Percentiles rank a stretch among this genome's conserved stretches.
These are phyloP conservation scores for Exophiala xenobiotica DNA, from an alignment of 2,329 filamentous ascomycete species.

Conservation along the genomic window DNA sequence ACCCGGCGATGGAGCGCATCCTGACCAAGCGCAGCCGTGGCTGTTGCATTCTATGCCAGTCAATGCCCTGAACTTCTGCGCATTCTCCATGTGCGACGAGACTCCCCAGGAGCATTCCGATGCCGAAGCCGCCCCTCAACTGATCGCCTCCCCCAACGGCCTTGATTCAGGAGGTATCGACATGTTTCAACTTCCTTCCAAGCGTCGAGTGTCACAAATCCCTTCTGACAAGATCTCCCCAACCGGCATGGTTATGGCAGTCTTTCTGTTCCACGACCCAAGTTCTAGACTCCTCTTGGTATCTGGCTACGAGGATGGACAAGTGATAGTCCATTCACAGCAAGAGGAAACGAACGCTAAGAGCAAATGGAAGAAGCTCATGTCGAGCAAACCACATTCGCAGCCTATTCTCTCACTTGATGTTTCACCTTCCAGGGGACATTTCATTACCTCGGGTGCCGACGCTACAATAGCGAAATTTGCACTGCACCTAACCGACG, in stretches of 20 bases:
- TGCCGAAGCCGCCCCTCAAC: slow-evolving; percentile 1
- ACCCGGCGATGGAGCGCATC: slow-evolving; percentile 63
- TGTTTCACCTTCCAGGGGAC: slow-evolving; percentile 49
- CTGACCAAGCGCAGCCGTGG: slow-evolving; percentile 66
- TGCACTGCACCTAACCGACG: slow-evolving; percentile 51
- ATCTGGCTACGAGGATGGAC: slow-evolving; percentile 83
- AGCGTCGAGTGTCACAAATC: slow-evolving; percentile 64
- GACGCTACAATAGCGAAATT: slow-evolving; percentile 79
- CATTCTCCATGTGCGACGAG: slow-evolving; percentile 65
- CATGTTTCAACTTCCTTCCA: slow-evolving; percentile 77
- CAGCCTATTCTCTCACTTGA: slow-evolving; percentile 80
- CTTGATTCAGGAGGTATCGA: slow-evolving; percentile 75
- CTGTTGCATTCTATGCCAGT: slow-evolving; percentile 79
- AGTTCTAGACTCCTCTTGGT: slow-evolving; percentile 47
- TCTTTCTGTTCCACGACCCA: slow-evolving; percentile 59
- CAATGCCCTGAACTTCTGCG: slow-evolving; percentile 94
- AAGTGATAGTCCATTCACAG: slow-evolving; percentile 61
- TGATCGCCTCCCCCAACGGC: slow-evolving; percentile 80
- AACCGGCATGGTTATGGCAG: slow-evolving; percentile 80
- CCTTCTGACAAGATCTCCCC: slow-evolving; percentile 45
- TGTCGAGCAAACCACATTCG: slow-evolving; percentile 66
- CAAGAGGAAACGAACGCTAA: slow-evolving; percentile 12
- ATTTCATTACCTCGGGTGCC: slow-evolving; percentile 77
- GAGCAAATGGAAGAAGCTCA: slow-evolving; percentile 55
- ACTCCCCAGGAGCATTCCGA: slow-evolving; percentile 8